Evolutionary conservation across 139 green algal species (phyloP).

Genomic region (Chlorella sp.): DNA sequence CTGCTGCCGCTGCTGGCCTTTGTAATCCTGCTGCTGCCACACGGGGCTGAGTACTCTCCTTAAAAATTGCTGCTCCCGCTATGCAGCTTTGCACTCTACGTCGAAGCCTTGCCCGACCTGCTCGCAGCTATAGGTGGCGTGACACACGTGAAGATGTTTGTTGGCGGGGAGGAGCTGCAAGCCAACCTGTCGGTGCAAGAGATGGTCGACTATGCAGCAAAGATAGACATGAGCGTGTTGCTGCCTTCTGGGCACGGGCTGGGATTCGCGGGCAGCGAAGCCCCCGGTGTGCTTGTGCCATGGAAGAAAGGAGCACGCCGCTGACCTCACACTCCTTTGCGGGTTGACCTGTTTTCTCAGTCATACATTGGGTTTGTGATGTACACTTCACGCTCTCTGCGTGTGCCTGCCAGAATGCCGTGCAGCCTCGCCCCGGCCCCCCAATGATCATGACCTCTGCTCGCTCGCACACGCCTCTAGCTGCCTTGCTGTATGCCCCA

Average conservation of each 20-base stretch:
- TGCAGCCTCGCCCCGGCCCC: too few species aligned
- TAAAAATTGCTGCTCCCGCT: not conserved
- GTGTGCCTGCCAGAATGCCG: too few species aligned
- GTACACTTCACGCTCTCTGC: too few species aligned
- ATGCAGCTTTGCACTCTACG: not conserved
- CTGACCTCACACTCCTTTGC: too few species aligned
- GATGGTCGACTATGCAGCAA: not conserved
- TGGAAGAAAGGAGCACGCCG: too few species aligned
- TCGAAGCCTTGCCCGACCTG: not conserved
- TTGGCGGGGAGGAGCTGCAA: not conserved
- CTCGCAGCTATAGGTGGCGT: not conserved
- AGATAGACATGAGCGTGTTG: not conserved
- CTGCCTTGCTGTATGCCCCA: too few species aligned
- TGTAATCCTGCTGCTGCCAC: not conserved
- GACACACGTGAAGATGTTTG: not conserved
- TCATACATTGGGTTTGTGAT: too few species aligned
- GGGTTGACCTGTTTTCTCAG: too few species aligned
- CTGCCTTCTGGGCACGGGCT: not conserved
- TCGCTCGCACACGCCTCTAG: too few species aligned
- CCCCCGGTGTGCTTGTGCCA: too few species aligned
- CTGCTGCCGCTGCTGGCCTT: not conserved
- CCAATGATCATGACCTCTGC: too few species aligned
- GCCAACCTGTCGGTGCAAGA: not conserved
- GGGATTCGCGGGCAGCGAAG: not conserved
- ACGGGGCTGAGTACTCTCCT: too few species aligned